phyloP scores from a whole-genome alignment of 345 rosid species.

The Linum lewisii region DNA sequence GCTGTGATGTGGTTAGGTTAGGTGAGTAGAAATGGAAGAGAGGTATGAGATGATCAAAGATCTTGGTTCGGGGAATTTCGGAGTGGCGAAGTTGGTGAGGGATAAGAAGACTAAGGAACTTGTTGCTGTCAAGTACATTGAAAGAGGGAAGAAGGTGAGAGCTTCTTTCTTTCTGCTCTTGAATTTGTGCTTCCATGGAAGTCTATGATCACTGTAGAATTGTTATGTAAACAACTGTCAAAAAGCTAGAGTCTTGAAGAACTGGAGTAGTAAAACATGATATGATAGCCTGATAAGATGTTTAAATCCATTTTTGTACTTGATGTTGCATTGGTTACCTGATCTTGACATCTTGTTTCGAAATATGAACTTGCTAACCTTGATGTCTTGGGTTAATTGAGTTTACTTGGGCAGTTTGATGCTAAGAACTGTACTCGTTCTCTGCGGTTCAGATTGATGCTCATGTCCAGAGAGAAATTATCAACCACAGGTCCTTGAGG shows the following conservation, averaged over 20 bases:
- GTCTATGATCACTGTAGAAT: neutral
- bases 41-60: neutral
- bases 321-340: neutral
- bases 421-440: neutral
- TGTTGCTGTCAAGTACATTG: neutral
- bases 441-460: neutral
- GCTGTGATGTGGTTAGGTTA: neutral
- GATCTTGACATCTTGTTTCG: neutral
- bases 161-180: neutral
- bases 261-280: too few relatives aligned
- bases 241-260: neutral
- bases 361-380: neutral
- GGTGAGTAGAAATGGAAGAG: neutral
- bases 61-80: neutral
- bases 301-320: neutral
- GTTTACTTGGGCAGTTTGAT: neutral
- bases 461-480: constrained; percentile 5
- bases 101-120: neutral
- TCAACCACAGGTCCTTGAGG: constrained; percentile 6
- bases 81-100: neutral
- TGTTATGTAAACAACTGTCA: neutral
- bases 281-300: too few relatives aligned
- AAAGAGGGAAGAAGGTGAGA: neutral
- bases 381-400: neutral
- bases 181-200: neutral